Percentiles rank a stretch among this genome's conserved stretches.
Evolutionary conservation across 192 early-diverging fungal species (phyloP).

Genomic region (Coemansia sp.): DNA sequence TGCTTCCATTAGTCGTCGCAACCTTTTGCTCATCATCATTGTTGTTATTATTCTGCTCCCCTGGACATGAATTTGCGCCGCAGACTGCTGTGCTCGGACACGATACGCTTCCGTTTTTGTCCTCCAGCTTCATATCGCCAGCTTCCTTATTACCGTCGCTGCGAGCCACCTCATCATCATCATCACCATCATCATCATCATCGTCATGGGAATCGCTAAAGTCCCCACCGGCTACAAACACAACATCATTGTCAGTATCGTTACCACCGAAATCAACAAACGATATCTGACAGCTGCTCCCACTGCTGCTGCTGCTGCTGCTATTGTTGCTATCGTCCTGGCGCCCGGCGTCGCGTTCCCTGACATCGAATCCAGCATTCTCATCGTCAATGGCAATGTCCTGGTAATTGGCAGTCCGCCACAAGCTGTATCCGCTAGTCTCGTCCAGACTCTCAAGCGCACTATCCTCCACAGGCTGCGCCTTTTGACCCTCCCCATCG

Average conservation of each 20-base stretch:
- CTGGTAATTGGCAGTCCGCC: constrained; percentile 5
- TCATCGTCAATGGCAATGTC: neutral
- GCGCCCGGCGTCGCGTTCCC: neutral
- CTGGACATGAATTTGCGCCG: neutral
- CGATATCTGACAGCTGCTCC: constrained; percentile 3
- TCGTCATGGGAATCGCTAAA: no score
- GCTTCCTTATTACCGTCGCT: no score
- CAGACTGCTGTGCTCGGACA: neutral
- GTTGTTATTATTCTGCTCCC: neutral
- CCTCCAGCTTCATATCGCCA: neutral
- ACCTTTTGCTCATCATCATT: neutral
- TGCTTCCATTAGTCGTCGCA: neutral
- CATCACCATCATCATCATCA: no score
- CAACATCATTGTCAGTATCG: constrained; percentile 4
- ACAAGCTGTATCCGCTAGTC: constrained; percentile 3
- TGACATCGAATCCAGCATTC: neutral
- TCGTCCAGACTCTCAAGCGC: constrained; percentile 6
- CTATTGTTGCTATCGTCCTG: no score
- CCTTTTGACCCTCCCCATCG: neutral
- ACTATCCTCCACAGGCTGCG: neutral
- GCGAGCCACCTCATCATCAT: no score
- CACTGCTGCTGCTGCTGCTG: neutral
- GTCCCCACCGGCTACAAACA: neutral
- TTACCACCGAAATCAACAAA: constrained; percentile 1
- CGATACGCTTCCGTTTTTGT: neutral